Evolutionary conservation across 768 basidiomycete species (phyloP).

Genomic region (Fomitopsis serialis): DNA sequence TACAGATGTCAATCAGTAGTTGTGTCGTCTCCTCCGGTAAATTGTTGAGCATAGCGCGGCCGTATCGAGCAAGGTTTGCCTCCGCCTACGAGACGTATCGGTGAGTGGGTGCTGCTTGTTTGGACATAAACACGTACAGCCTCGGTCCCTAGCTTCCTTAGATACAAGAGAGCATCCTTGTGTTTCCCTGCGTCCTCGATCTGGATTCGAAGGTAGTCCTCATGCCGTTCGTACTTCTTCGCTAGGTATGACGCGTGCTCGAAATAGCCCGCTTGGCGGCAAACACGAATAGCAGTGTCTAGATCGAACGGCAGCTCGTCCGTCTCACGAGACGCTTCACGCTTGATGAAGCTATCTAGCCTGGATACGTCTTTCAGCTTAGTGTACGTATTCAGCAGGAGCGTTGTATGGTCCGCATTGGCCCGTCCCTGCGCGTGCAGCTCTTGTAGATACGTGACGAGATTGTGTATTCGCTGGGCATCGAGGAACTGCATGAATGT

Average conservation of each 20-base stretch:
- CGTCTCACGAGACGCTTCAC: constrained; percentile 54
- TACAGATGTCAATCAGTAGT: constrained; percentile 88
- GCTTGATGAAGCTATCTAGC: constrained; percentile 88
- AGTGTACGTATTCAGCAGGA: constrained; percentile 95
- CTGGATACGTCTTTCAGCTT: constrained; percentile 90
- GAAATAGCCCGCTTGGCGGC: constrained; percentile 93
- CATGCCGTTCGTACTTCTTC: constrained; percentile 84
- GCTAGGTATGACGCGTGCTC: constrained; percentile 94
- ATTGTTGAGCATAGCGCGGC: constrained; percentile 75
- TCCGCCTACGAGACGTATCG: constrained; percentile 56
- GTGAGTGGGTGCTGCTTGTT: background rate
- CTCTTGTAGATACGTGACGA: constrained; percentile 94
- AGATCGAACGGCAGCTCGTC: constrained; percentile 91
- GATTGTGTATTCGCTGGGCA: constrained; percentile 91
- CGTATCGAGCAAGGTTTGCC: constrained; percentile 82
- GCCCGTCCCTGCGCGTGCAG: constrained; percentile 86
- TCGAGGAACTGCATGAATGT: constrained; percentile 72
- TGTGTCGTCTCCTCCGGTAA: constrained; percentile 88
- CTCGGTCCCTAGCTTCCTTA: constrained; percentile 72
- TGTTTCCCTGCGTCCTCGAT: constrained; percentile 89
- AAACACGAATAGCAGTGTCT: constrained; percentile 94
- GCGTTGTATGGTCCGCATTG: constrained; percentile 94
- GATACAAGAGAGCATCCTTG: constrained; percentile 73
- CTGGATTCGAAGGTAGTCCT: constrained; percentile 90
- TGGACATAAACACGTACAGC: constrained; percentile 48